Base-by-base conservation (phyloP, 306 rosid species). In the Acacia melanoxylon region DNA sequence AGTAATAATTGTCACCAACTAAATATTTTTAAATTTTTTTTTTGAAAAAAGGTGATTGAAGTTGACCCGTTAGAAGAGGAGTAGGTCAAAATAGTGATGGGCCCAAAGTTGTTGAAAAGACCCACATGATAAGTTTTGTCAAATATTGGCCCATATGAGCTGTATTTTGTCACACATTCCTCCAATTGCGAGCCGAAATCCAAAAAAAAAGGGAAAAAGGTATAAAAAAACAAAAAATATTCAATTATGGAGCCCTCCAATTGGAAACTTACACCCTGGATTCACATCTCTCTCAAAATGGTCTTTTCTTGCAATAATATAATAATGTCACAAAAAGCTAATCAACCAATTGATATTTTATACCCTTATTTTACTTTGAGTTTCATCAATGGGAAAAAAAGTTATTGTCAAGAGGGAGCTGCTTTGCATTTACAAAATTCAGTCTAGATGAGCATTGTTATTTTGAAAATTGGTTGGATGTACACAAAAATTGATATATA, bases 11-110 rank as follows among this genome's bases (percentile, higher is more conserved):
- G 73, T 35, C 13, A 37, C 51, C 74, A 40, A 40, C 19, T 45
- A 12, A 44, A 45, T 10, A 11, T 45, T 42, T 42, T 42, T 42
- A 10, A 0, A 42, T 31, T 31, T 31, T 2, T 45, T 42, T 42
- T 42, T 42, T 42, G 0, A 10, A 42, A 46, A 12, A 35, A 1
- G 17, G 16, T 19, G 3, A 68, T 19, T 68, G 51, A 68, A 68
- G 51, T 68, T 68, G 51, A 40, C 51, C 51, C 74, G 44, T 20
- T 72, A 5, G 3, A 6, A 13, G 15, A 16, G 40, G 61, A 25
- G 76, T 72, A 45, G 76, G 59, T 72, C 76, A 72, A 72, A 72
- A 72, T 72, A 46, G 76, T 46, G 41, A 72, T 45, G 76, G 76
- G 76, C 76, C 76, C 76, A 46, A 72, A 27, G 61, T 72, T 46